Evolutionary conservation across 768 basidiomycete genomes (phyloP).

Genomic region (Lenzites betulinus): DNA sequence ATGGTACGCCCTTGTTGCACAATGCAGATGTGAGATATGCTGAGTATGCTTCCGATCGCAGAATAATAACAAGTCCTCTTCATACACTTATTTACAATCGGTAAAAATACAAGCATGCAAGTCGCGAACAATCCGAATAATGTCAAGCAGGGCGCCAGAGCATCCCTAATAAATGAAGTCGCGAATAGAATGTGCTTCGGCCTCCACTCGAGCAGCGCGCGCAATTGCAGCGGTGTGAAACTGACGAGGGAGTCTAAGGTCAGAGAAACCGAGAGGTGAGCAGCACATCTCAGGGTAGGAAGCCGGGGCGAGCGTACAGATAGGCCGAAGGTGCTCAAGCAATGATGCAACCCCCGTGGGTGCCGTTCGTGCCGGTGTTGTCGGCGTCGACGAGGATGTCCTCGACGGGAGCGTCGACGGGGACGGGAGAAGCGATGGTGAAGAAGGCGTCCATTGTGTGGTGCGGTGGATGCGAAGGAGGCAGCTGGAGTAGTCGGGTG

Average conservation of each 20-base stretch:
- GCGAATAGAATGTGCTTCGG: neutral
- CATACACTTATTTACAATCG: neutral
- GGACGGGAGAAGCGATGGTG: constrained; percentile 19
- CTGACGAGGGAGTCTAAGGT: too few relatives aligned
- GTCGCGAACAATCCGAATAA: neutral
- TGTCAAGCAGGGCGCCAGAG: neutral
- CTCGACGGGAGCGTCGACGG: constrained; percentile 16
- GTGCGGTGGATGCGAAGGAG: neutral
- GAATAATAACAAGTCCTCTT: too few relatives aligned
- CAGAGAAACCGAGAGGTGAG: too few relatives aligned
- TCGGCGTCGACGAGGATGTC: constrained; percentile 18
- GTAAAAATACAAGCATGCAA: neutral
- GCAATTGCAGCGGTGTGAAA: too few relatives aligned
- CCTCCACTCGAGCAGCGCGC: constrained; percentile 1
- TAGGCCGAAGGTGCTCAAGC: constrained; percentile 12
- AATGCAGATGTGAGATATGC: too few relatives aligned
- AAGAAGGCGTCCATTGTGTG: constrained; percentile 24
- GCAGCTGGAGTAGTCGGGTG: neutral
- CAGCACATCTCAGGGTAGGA: too few relatives aligned
- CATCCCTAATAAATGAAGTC: neutral
- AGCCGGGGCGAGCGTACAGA: too few relatives aligned
- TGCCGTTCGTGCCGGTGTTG: neutral
- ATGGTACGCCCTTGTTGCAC: too few relatives aligned
- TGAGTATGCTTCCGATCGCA: too few relatives aligned
- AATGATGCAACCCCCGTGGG: constrained; percentile 15